Evolutionary conservation across 2,329 filamentous ascomycete species (phyloP).

Genomic region (Aureobasidium vineae): DNA sequence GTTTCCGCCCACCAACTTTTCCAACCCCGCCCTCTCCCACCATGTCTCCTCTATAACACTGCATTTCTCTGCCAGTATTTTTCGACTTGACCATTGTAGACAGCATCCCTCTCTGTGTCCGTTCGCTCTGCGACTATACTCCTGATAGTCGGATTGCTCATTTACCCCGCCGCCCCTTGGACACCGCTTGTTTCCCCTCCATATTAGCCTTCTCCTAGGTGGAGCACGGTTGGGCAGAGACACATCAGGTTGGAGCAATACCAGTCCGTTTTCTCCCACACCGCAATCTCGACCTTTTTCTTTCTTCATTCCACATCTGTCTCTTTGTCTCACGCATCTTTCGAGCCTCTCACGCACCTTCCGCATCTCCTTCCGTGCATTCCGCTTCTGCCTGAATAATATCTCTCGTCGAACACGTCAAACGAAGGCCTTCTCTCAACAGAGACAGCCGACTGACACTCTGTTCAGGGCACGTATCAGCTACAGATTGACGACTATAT

Average conservation of each 20-base stretch:
- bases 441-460: slow-evolving; percentile 28
- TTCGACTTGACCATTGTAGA: background rate
- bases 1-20: slow-evolving; percentile 23
- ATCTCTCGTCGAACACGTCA: slow-evolving; percentile 48
- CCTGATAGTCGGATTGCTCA: slow-evolving; percentile 7
- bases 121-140: background rate
- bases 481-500: slow-evolving; percentile 34
- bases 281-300: slow-evolving; percentile 1
- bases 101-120: background rate
- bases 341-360: background rate
- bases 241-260: slow-evolving; percentile 22
- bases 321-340: background rate
- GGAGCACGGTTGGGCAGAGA: slow-evolving; percentile 24
- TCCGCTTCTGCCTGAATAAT: slow-evolving; percentile 35
- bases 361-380: slow-evolving; percentile 30
- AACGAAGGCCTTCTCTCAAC: slow-evolving; percentile 31
- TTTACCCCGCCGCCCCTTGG: slow-evolving; percentile 23
- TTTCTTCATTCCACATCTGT: background rate
- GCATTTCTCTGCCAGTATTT: slow-evolving; percentile 4
- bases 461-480: slow-evolving; percentile 43
- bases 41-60: background rate
- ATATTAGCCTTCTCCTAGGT: slow-evolving; percentile 21
- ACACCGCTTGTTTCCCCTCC: slow-evolving; percentile 25
- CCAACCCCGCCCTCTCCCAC: slow-evolving; percentile 13
- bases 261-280: slow-evolving; percentile 20